Base-by-base conservation (phyloP, 306 rosid genomes). In the Rubus parviflorus region DNA sequence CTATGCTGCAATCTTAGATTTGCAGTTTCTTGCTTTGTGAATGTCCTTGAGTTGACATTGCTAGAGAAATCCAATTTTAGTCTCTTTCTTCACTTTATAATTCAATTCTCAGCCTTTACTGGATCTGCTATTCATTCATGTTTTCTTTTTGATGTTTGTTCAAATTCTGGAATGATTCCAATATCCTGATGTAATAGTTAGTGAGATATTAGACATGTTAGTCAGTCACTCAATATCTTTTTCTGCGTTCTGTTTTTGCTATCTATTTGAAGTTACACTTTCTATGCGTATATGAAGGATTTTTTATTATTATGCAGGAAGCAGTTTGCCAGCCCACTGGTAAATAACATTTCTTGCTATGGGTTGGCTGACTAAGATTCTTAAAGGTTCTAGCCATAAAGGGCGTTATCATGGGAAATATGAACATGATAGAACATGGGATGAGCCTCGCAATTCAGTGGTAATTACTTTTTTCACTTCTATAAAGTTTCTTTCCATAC, bases 361-460 rank as follows among this genome's bases (percentile, higher is more conserved):
- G 98, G 90, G 90, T 81, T 91, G 98, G 98, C 81, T 92, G 79
- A 85, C 87, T 79, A 89, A 91, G 81, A 70, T 93, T 81, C 81
- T 91, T 64, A 91, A 87, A 81, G 97, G 97, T 66, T 80, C 90
- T 30, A 77, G 87, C 80, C 86, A 81, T 77, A 86, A 80, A 23
- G 89, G 95, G 19, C 81, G 81, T 30, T 78, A 86, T 83, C 85
- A 75, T 65, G 90, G 85, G 70, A 87, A 56, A 62, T 79, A 85
- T 83, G 87, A 81, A 75, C 87, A 86, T 17, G 88, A 89, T 68
- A 85, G 83, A 82, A 62, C 74, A 38, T 89, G 87, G 89, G 89
- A 81, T 30, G 82, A 75, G 54, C 89, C 90, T 68, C 91, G 19
- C 37, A 78, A 51, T 82, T 85, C 93, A 48, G 87, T 25, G 93